Base-by-base conservation (phyloP, 345 rosid species). In the Linum tenue region DNA sequence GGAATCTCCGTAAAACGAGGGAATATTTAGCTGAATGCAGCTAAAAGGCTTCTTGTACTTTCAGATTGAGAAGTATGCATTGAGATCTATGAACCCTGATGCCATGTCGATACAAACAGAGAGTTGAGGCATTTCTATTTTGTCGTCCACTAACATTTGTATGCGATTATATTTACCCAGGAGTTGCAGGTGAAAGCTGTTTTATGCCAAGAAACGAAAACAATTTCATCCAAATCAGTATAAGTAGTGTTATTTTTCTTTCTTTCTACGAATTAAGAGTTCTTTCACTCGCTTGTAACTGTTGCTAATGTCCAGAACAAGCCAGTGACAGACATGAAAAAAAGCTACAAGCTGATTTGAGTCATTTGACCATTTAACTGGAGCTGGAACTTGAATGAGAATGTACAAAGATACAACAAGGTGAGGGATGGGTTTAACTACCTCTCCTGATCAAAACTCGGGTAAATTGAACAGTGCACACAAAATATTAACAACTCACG, bases 371-470 rank as follows among this genome's bases (percentile, higher is more conserved):
- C 53, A 48, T 48, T 48, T 6, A 48, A 48, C 53, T 48, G 53
- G 14, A 48, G 14, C 44, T 12, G 11, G 59, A 59, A 38, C 64
- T 41, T 44, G 55, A 59, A 22, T 12, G 56, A 48, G 48, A 64
- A 70, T 67, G 70, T 62, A 63, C 72, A 74, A 15, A 53, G 68
- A 64, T 66, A 70, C 71, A 48, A 17, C 37, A 59, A 11, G 6
- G 38, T 42, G 55, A n/a, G n/a, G 5, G 60, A 31, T 37, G 36
- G 37, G 8, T 57, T 57, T 57, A 6, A 11, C 51, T 67, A 12
- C 57, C 35, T 17, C 57, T 70, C 62, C 64, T 38, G n/a, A 59
- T 55, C 43, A 9, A 62, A 64, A 10, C 8, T 66, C 35, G 35
- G 48, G 56, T 59, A 58, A 53, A 31, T 60, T 17, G 22, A 8